Evolutionary conservation across 345 rosid species (phyloP).

Genomic region (Turritis glabra): DNA sequence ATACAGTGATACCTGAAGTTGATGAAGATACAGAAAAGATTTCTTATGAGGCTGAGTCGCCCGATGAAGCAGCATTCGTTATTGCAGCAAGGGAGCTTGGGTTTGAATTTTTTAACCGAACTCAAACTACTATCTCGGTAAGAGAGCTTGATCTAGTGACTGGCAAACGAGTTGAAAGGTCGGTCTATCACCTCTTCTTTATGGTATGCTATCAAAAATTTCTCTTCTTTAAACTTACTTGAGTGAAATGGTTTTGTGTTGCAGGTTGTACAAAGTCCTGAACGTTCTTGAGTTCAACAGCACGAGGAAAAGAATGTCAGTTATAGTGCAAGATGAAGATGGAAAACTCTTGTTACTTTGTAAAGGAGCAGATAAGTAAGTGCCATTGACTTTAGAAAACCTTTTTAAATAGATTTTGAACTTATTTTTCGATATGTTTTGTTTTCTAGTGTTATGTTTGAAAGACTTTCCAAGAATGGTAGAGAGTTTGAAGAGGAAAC

Average conservation of each 20-base stretch:
- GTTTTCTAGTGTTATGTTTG: constrained; percentile 76
- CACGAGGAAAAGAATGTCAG: constrained; percentile 93
- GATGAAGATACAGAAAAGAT: constrained; percentile 70
- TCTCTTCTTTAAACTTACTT: neutral
- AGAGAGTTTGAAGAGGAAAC: constrained; percentile 69
- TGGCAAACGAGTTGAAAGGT: constrained; percentile 75
- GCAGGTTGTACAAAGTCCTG: constrained; percentile 68
- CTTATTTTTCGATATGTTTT: neutral
- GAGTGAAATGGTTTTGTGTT: constrained; percentile 12
- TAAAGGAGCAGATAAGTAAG: constrained; percentile 96
- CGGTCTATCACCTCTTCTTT: constrained; percentile 29
- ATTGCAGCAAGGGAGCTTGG: constrained; percentile 96
- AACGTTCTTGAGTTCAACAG: constrained; percentile 87
- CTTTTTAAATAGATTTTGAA: neutral
- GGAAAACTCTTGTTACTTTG: constrained; percentile 69
- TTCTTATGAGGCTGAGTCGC: constrained; percentile 92
- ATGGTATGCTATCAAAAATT: neutral
- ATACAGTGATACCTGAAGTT: constrained; percentile 89
- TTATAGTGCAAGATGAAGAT: constrained; percentile 68
- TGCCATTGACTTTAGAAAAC: neutral
- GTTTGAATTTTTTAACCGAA: constrained; percentile 76
- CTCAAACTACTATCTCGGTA: constrained; percentile 65
- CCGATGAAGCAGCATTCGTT: constrained; percentile 96
- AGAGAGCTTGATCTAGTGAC: constrained; percentile 56
- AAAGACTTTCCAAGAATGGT: constrained; percentile 69